Base-by-base conservation (phyloP, 352 stramenopile genomes). In the Globisporangium takayamanum region DNA sequence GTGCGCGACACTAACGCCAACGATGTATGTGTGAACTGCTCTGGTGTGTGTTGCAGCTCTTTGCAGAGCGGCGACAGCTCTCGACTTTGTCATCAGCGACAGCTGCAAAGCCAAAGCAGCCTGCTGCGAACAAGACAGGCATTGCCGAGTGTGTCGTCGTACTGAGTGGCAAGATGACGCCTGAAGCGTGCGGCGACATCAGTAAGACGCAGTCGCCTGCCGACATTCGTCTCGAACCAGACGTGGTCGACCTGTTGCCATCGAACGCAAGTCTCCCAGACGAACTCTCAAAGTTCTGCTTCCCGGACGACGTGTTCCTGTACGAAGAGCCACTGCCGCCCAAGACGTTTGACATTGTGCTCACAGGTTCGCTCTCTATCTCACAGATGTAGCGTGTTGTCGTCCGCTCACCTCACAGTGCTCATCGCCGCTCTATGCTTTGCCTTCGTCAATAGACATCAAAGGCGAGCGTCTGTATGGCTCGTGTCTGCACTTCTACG, bases 241-340 rank as follows among this genome's bases (percentile, higher is more conserved):
- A 76, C 39, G 69, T 89, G 2, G 51, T 87, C 0, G 76, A 91
- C n/a, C 52, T 76, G 2, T 47, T 88, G 6, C 74, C 80, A 0
- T 67, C 73, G 3, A 67, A 50, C 11, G 64, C 73, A 3, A 71
- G 61, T 52, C 52, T 89, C 2, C 82, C 82, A 2, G 80, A 88
- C 15, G 77, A 88, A 22, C 63, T 92, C 11, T 83, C 79, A 0
- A 89, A 84, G 51, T 89, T 92, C 48, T 89, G 80, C 47, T 88
- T 87, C 41, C 79, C 81, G 14, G 71, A 87, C 14, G 69, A 79
- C 16, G 73, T 78, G 3, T 77, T 76, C 47, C 63, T 89, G n/a
- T 72, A 49, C 3, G 74, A 57, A 4, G 70, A 81, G 46, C 54
- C 63, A 0, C 66, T 75, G 1, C 64, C 77, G 15, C 72, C 72